These are phyloP conservation scores for Symmetrospora coprosmae DNA, from an alignment of 768 basidiomycete genomes.

Conservation along the genomic window DNA sequence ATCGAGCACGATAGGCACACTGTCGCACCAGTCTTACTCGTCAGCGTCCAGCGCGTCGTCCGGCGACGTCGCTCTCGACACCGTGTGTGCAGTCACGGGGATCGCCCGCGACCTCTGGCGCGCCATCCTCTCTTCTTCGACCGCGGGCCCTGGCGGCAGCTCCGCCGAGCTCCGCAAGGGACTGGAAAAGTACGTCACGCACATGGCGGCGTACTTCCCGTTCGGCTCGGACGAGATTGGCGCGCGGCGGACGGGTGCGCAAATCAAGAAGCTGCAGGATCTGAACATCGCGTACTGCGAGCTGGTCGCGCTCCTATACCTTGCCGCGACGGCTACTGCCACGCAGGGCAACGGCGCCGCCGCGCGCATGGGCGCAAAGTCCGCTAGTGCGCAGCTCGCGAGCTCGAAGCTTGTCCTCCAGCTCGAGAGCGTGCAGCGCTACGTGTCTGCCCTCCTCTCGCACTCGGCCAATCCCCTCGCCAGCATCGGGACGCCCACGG, in stretches of 20 bases:
- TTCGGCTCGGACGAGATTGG: not conserved
- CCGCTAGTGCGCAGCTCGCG: no score
- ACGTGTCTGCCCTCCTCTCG: no score
- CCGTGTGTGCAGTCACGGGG: not conserved
- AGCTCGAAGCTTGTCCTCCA: no score
- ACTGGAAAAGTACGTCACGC: constrained; percentile 2
- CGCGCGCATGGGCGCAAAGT: no score
- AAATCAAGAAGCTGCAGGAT: not conserved
- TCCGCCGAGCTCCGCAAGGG: not conserved
- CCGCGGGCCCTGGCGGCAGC: not conserved
- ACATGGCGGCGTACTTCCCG: constrained; percentile 12
- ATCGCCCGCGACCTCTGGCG: constrained; percentile 8
- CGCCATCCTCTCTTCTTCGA: not conserved
- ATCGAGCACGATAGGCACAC: no score
- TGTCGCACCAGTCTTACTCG: no score
- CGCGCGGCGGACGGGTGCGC: not conserved
- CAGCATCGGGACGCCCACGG: no score
- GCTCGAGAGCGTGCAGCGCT: no score
- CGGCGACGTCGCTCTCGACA: not conserved
- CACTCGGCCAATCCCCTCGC: no score
- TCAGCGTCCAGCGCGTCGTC: not conserved
- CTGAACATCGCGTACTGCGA: constrained; percentile 16
- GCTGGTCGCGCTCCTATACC: not conserved
- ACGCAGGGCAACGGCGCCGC: no score
- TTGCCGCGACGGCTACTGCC: no score